A percentile compares a stretch with the other conserved stretches of the same genome.
phyloP scores from a whole-genome alignment of 140 eudicot genomes.

The Stevia rebaudiana region DNA sequence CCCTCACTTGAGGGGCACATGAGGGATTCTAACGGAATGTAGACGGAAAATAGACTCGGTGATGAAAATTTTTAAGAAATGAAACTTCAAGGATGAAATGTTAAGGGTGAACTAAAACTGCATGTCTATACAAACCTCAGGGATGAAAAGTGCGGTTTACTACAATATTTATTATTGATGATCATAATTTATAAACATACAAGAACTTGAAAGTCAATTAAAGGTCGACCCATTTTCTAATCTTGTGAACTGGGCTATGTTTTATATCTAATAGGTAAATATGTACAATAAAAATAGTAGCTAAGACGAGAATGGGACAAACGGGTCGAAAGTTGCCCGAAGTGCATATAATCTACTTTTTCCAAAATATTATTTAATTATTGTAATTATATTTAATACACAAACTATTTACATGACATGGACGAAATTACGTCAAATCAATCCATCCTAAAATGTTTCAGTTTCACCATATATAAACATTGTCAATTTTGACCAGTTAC shows the following conservation, averaged over 20 bases:
- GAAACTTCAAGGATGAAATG: too few relatives aligned
- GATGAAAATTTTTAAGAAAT: too few relatives aligned
- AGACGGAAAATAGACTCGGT: too few relatives aligned
- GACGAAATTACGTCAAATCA: background rate
- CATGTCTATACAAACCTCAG: too few relatives aligned
- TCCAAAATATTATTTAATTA: background rate
- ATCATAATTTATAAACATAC: background rate
- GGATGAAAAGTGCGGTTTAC: too few relatives aligned
- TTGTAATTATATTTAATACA: background rate
- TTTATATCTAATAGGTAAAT: background rate
- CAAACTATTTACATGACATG: background rate
- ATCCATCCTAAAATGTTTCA: background rate
- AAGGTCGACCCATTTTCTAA: background rate
- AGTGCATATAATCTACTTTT: background rate
- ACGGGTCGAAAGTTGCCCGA: background rate
- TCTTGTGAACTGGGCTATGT: background rate
- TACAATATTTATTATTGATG: background rate
- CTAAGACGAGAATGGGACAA: background rate
- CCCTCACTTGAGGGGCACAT: too few relatives aligned
- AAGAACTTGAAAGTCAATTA: slow-evolving; percentile 2
- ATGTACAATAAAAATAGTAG: background rate
- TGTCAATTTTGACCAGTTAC: background rate
- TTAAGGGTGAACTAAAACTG: too few relatives aligned
- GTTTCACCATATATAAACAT: background rate
- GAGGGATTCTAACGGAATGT: too few relatives aligned